Percentiles rank a stretch among this genome's conserved stretches.
phyloP scores from a whole-genome alignment of 805 yeast species.

The Starmerella bombicola region DNA sequence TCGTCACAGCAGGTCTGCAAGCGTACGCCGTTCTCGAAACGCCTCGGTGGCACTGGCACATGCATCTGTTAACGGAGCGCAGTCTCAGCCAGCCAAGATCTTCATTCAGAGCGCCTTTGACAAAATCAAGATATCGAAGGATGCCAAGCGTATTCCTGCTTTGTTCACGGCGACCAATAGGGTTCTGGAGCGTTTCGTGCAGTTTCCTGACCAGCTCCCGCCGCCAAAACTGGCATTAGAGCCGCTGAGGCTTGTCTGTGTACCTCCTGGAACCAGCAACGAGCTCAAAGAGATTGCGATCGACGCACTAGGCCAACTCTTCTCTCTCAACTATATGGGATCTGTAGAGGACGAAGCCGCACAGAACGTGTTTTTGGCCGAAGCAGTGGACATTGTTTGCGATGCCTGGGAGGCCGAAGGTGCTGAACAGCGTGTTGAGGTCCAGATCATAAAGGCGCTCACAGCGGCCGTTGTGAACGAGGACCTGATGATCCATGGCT shows the following conservation, averaged over 20 bases:
- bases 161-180: constrained; percentile 28
- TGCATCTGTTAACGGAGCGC: constrained; percentile 19
- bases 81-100: constrained; percentile 27
- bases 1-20: constrained; percentile 7
- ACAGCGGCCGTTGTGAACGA: constrained; percentile 79
- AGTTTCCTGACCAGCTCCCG: constrained; percentile 27
- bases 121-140: constrained; percentile 45
- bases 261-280: constrained; percentile 42
- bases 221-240: constrained; percentile 53
- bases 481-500: constrained; percentile 77
- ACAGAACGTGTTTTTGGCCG: constrained; percentile 47
- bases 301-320: constrained; percentile 76
- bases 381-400: constrained; percentile 72
- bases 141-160: constrained; percentile 39
- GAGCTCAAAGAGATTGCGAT: constrained; percentile 62
- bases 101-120: constrained; percentile 50
- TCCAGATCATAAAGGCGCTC: constrained; percentile 85
- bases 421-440: constrained; percentile 75
- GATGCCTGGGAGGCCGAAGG: constrained; percentile 85
- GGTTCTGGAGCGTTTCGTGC: constrained; percentile 27
- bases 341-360: constrained; percentile 27
- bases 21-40: constrained; percentile 13
- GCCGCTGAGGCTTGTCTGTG: constrained; percentile 60
- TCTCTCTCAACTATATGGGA: constrained; percentile 70
- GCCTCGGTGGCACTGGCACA: constrained; percentile 18